A percentile compares a stretch with the other conserved stretches of the same genome.
Conservation (phyloP, 2,329 filamentous ascomycete species). For the Calonectria crousiana region DNA sequence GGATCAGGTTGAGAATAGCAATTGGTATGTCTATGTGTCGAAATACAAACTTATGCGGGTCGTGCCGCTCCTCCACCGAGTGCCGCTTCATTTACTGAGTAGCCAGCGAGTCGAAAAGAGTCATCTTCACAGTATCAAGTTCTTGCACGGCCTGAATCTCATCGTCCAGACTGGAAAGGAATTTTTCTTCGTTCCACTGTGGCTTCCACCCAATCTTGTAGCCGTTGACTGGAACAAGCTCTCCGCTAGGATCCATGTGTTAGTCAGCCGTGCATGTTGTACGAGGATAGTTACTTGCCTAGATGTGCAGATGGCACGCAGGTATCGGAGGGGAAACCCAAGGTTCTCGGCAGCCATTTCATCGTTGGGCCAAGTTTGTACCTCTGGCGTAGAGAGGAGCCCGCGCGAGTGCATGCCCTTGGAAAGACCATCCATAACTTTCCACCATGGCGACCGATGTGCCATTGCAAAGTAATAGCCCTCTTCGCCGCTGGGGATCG, state of each 20-base stretch:
- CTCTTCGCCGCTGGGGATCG: slow-evolving; percentile 43
- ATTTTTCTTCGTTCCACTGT: slow-evolving; percentile 4
- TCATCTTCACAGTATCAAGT: background rate
- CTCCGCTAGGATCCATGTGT: background rate
- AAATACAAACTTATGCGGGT: background rate
- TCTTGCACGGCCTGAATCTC: slow-evolving; percentile 3
- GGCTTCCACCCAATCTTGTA: slow-evolving; percentile 14
- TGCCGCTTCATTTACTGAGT: background rate
- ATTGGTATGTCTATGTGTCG: background rate
- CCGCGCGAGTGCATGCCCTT: slow-evolving; percentile 43
- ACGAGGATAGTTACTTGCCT: slow-evolving; percentile 33
- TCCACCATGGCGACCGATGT: slow-evolving; percentile 46
- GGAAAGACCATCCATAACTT: slow-evolving; percentile 44
- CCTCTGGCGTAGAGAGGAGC: slow-evolving; percentile 42
- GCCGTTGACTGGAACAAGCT: background rate
- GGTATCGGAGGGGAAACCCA: slow-evolving; percentile 44
- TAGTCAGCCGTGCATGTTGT: background rate
- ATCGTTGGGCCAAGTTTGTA: slow-evolving; percentile 46
- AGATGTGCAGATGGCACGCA: slow-evolving; percentile 42
- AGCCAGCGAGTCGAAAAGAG: background rate
- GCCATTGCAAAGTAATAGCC: slow-evolving; percentile 51
- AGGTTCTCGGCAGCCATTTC: slow-evolving; percentile 47
- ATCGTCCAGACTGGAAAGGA: background rate
- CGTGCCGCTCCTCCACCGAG: background rate
- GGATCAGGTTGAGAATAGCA: background rate